phyloP scores from a whole-genome alignment of 2,329 filamentous ascomycete species.

The Aspergillus udagawae region DNA sequence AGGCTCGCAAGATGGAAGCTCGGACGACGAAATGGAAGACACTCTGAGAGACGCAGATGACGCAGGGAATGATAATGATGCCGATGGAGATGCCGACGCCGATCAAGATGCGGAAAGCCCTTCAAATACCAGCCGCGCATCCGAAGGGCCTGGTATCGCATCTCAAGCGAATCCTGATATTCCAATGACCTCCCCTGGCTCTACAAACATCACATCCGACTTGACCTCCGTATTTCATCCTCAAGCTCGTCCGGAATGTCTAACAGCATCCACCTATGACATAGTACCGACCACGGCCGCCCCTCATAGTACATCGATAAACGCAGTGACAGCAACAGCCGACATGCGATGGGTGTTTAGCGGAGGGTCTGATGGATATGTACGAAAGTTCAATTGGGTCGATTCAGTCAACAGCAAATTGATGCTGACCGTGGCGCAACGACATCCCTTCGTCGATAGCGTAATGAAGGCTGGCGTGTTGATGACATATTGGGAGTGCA shows the following conservation, averaged over 20 bases:
- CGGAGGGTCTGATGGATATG: constrained; percentile 90
- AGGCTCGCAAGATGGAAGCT: constrained; percentile 48
- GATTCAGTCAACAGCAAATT: constrained; percentile 94
- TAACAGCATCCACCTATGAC: constrained; percentile 79
- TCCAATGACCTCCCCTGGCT: constrained; percentile 45
- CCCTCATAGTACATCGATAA: constrained; percentile 92
- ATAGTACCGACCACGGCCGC: constrained; percentile 97
- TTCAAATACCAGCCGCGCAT: constrained; percentile 39
- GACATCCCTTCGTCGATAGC: constrained; percentile 95
- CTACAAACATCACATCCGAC: constrained; percentile 30
- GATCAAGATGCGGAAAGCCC: constrained; percentile 37
- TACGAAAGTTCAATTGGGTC: constrained; percentile 93
- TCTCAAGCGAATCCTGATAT: constrained; percentile 47
- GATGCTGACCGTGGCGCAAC: constrained; percentile 87
- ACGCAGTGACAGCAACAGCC: constrained; percentile 83
- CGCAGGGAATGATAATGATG: constrained; percentile 35
- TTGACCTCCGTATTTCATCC: constrained; percentile 51
- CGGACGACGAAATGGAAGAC: constrained; percentile 47
- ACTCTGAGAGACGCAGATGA: constrained; percentile 43
- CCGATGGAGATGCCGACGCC: constrained; percentile 30
- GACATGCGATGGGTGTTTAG: constrained; percentile 95
- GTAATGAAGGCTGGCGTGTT: constrained; percentile 92
- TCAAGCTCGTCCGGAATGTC: constrained; percentile 68
- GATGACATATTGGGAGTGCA: constrained; percentile 98
- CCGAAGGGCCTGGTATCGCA: constrained; percentile 31